Evolutionary conservation across 2,329 filamentous ascomycete genomes (phyloP).

Genomic region (Fusarium verrucosum): DNA sequence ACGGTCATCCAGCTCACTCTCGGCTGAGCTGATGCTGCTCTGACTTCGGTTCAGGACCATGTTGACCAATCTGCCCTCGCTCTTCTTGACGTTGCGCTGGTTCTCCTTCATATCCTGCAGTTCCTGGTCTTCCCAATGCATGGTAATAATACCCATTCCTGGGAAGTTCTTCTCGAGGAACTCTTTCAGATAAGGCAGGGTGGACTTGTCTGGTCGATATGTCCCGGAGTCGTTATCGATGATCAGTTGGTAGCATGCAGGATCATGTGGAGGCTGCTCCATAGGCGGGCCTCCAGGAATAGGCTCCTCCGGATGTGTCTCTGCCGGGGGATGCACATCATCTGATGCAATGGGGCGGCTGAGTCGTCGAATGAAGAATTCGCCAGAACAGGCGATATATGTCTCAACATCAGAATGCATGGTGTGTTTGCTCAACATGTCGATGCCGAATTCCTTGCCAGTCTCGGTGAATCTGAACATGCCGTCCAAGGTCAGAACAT

Average conservation of each 20-base stretch:
- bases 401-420: constrained; percentile 95
- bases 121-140: constrained; percentile 81
- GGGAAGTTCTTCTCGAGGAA: constrained; percentile 80
- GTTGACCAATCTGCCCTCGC: constrained; percentile 60
- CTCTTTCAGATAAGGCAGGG: constrained; percentile 74
- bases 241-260: constrained; percentile 79
- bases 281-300: constrained; percentile 58
- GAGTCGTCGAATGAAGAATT: constrained; percentile 86
- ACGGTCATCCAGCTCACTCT: constrained; percentile 61
- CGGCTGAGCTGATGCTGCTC: constrained; percentile 62
- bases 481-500: constrained; percentile 87
- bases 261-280: constrained; percentile 56
- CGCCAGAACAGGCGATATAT: constrained; percentile 91
- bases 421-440: constrained; percentile 92
- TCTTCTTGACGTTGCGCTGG: constrained; percentile 79
- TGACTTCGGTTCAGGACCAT: constrained; percentile 67
- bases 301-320: constrained; percentile 62
- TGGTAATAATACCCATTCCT: constrained; percentile 75
- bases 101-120: constrained; percentile 79
- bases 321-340: constrained; percentile 54
- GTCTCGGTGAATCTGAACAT: constrained; percentile 93
- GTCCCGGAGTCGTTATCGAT: constrained; percentile 97
- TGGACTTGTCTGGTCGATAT: constrained; percentile 83
- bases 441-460: constrained; percentile 93
- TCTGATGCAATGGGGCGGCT: constrained; percentile 57